Conservation (phyloP, 2,329 filamentous ascomycete species). For the Blastomyces percursus region DNA sequence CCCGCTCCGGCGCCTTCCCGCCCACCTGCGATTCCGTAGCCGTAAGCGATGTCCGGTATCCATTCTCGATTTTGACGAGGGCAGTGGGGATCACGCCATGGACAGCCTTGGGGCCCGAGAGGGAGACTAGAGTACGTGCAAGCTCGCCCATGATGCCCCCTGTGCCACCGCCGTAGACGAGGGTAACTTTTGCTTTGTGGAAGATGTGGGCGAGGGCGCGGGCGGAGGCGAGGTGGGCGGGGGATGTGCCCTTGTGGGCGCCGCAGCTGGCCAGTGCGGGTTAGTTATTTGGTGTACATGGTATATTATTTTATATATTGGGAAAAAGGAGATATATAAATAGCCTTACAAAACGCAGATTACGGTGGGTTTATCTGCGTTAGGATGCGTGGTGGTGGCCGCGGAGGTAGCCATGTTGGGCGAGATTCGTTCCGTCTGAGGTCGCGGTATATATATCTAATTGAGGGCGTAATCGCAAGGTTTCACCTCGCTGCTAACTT, state of each 20-base stretch:
- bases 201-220: conserved; percentile 62
- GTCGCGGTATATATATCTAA: background rate
- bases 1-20: conserved; percentile 40
- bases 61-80: conserved; percentile 60
- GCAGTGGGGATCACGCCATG: conserved; percentile 90
- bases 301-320: background rate
- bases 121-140: conserved; percentile 70
- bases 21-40: conserved; percentile 1
- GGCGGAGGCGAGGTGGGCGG: conserved; percentile 67
- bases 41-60: conserved; percentile 18
- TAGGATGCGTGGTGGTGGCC: background rate
- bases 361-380: conserved; percentile 42
- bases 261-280: conserved; percentile 54
- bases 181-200: conserved; percentile 62
- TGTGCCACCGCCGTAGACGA: conserved; percentile 94
- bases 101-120: conserved; percentile 69
- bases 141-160: conserved; percentile 93
- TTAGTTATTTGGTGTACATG: conserved; percentile 10
- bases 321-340: background rate
- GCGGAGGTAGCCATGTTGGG: background rate
- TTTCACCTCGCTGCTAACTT: background rate
- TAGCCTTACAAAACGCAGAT: conserved; percentile 69
- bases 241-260: conserved; percentile 59
- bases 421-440: background rate
- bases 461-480: background rate